phyloP scores from a whole-genome alignment of 257 asterid species.

The Scutellaria minor region DNA sequence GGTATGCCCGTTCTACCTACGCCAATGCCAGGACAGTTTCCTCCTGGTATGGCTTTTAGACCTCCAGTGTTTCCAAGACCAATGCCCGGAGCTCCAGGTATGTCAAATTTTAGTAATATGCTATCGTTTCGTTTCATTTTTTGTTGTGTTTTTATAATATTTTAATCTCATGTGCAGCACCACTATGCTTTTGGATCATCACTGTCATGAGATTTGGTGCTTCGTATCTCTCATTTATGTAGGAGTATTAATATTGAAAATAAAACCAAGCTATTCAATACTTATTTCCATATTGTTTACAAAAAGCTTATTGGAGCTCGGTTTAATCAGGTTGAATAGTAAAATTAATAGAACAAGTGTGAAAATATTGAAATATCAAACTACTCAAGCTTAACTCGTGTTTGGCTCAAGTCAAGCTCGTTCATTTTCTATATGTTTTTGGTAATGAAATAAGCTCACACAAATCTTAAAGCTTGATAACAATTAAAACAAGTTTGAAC shows the following conservation, averaged over 20 bases:
- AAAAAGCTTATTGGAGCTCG: background rate
- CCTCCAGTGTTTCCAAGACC: constrained; percentile 82
- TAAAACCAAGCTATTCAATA: background rate
- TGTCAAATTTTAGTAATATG: constrained; percentile 3
- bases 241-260: background rate
- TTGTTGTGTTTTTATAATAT: background rate
- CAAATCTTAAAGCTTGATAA: background rate
- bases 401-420: background rate
- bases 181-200: constrained; percentile 1
- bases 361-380: no score
- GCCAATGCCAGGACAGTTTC: constrained; percentile 69
- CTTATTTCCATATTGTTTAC: no score
- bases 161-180: background rate
- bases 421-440: background rate
- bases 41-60: constrained; percentile 58
- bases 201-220: background rate
- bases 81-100: constrained; percentile 75
- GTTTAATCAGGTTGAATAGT: background rate
- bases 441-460: background rate
- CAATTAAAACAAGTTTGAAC: background rate
- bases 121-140: background rate
- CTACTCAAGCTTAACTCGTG: background rate
- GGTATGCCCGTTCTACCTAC: constrained; percentile 64
- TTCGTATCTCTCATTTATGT: constrained; percentile 8
- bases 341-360: no score